These are phyloP conservation scores for Aspergillus haitiensis DNA, from an alignment of 495 filamentous ascomycete species.

Conservation along the genomic window DNA sequence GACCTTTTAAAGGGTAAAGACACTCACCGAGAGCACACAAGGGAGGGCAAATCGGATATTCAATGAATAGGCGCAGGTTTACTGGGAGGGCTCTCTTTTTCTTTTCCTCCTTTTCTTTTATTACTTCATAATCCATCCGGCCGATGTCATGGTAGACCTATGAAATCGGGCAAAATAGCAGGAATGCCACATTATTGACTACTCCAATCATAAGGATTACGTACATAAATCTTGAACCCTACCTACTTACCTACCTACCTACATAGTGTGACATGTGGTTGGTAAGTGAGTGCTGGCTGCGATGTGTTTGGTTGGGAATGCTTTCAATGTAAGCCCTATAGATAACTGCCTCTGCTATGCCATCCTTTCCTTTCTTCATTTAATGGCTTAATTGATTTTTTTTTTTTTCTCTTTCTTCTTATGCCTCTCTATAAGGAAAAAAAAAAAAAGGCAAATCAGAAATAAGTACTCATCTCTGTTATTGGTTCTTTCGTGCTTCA, in stretches of 20 bases:
- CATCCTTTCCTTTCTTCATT: too few relatives aligned
- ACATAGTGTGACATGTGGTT: too few relatives aligned
- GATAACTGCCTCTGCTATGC: too few relatives aligned
- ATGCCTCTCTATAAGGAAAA: too few relatives aligned
- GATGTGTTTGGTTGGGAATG: too few relatives aligned
- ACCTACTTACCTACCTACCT: too few relatives aligned
- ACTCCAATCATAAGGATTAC: background rate
- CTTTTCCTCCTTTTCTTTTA: background rate
- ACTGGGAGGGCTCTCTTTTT: constrained; percentile 17
- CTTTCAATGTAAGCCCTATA: too few relatives aligned
- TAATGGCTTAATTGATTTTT: too few relatives aligned
- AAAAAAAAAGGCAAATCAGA: too few relatives aligned
- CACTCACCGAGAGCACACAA: constrained; percentile 16
- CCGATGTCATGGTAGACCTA: constrained; percentile 3
- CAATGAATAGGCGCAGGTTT: constrained; percentile 22
- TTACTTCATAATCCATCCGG: background rate
- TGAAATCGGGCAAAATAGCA: constrained; percentile 2
- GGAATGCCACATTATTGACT: background rate
- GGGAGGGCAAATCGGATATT: constrained; percentile 20
- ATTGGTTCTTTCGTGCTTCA: background rate
- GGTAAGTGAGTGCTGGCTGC: too few relatives aligned
- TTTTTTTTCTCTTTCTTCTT: too few relatives aligned
- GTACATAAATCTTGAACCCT: too few relatives aligned
- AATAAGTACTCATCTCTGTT: background rate
- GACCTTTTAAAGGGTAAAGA: constrained; percentile 10